These are phyloP conservation scores for Prillingera fragicola DNA, from an alignment of 1,284 basidiomycete genomes.

Conservation along the genomic window DNA sequence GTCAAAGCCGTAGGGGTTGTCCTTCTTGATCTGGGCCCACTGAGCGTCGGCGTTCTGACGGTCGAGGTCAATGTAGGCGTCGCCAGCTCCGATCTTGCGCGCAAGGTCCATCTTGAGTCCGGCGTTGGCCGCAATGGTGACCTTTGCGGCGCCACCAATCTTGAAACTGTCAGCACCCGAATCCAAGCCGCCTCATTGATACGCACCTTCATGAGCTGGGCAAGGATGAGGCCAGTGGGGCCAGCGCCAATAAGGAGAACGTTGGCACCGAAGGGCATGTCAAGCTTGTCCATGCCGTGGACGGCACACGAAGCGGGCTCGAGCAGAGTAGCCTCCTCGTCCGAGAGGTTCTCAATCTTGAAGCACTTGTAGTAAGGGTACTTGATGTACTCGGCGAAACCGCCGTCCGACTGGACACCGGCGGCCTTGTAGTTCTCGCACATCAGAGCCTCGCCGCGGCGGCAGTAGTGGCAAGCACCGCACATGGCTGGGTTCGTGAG, in stretches of 20 bases:
- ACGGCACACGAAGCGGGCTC: constrained; percentile 83
- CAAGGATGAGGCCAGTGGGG: constrained; percentile 74
- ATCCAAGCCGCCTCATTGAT: not conserved
- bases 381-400: constrained; percentile 78
- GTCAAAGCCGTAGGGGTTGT: constrained; percentile 79
- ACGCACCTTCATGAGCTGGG: constrained; percentile 66
- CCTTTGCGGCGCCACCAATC: constrained; percentile 67
- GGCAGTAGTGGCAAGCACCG: constrained; percentile 73
- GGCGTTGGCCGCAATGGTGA: constrained; percentile 75
- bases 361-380: constrained; percentile 67
- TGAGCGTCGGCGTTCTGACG: constrained; percentile 66
- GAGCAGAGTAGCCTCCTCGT: constrained; percentile 79
- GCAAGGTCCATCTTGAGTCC: constrained; percentile 81
- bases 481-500: constrained; percentile 48
- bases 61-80: constrained; percentile 78
- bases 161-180: too few species aligned
- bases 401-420: constrained; percentile 70
- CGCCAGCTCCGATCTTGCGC: constrained; percentile 64
- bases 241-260: constrained; percentile 61
- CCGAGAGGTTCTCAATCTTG: constrained; percentile 76
- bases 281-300: constrained; percentile 78
- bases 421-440: constrained; percentile 73
- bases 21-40: constrained; percentile 69
- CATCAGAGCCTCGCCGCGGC: constrained; percentile 63
- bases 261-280: constrained; percentile 67